These are phyloP conservation scores for Annulohypoxylon nitens DNA, from an alignment of 495 filamentous ascomycete genomes.

Conservation along the genomic window DNA sequence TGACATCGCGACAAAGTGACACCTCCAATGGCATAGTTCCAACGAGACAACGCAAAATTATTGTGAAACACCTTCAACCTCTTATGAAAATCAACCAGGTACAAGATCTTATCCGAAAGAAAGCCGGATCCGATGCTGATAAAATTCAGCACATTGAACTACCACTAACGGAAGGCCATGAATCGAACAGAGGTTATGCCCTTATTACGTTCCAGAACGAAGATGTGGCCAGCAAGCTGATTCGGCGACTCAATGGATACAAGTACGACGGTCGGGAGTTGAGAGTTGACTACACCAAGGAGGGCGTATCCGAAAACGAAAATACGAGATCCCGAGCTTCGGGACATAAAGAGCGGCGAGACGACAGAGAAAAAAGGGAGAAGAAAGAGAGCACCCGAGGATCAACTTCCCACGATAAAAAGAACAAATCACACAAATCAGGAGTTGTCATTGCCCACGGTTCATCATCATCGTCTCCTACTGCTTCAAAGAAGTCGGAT, in stretches of 20 bases:
- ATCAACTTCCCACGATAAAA: constrained; percentile 42
- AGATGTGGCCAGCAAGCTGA: constrained; percentile 46
- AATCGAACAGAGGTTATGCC: constrained; percentile 47
- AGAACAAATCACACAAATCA: constrained; percentile 46
- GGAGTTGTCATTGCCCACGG: constrained; percentile 50
- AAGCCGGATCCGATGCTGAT: constrained; percentile 46
- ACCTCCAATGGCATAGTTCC: constrained; percentile 34
- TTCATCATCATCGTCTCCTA: constrained; percentile 40
- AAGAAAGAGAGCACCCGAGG: constrained; percentile 42
- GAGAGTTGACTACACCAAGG: constrained; percentile 47
- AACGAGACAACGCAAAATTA: constrained; percentile 48
- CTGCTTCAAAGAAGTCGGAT: constrained; percentile 36
- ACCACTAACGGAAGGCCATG: constrained; percentile 43
- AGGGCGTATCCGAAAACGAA: constrained; percentile 48
- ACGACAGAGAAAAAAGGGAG: constrained; percentile 43
- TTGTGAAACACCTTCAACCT: constrained; percentile 51
- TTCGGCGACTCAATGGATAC: constrained; percentile 45
- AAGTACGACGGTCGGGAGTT: constrained; percentile 46
- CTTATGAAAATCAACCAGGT: constrained; percentile 46
- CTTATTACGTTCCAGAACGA: constrained; percentile 47
- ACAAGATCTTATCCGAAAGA: constrained; percentile 49
- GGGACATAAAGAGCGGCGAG: constrained; percentile 44
- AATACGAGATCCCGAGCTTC: constrained; percentile 28
- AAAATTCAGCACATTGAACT: constrained; percentile 50
- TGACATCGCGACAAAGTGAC: constrained; percentile 1